Percentiles rank a stretch among this genome's conserved stretches.
These are phyloP conservation scores for Blastocystis sp. DNA, from an alignment of 352 stramenopile genomes.

Conservation along the genomic window DNA sequence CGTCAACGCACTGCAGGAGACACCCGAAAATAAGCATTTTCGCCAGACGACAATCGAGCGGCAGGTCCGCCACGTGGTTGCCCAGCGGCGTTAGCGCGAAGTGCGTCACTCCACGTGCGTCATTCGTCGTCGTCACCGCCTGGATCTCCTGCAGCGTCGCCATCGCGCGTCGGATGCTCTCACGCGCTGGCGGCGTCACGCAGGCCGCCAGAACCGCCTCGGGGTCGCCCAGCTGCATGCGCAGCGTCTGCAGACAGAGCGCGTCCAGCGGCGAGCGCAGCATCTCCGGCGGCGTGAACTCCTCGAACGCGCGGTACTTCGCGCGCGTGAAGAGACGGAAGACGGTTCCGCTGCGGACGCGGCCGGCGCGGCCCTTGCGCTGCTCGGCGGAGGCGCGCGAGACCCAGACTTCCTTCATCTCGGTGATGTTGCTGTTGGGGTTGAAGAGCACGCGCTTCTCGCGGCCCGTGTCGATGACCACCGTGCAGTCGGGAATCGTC, in stretches of 20 bases:
- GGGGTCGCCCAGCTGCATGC: constrained; percentile 70
- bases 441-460: constrained; percentile 76
- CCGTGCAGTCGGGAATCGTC: constrained; percentile 82
- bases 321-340: constrained; percentile 76
- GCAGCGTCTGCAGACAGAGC: constrained; percentile 85
- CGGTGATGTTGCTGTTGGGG: constrained; percentile 66
- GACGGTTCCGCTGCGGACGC: constrained; percentile 76
- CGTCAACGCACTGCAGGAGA: constrained; percentile 78
- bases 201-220: constrained; percentile 76
- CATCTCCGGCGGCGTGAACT: constrained; percentile 81
- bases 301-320: constrained; percentile 70
- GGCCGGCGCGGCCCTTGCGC: constrained; percentile 74
- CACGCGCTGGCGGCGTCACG: constrained; percentile 76
- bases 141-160: constrained; percentile 77
- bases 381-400: constrained; percentile 66
- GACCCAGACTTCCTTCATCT: constrained; percentile 68
- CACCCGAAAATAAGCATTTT: constrained; percentile 88
- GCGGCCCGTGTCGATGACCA: constrained; percentile 72
- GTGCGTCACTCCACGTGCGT: constrained; percentile 61
- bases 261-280: constrained; percentile 82
- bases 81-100: constrained; percentile 80
- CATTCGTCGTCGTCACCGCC: constrained; percentile 65
- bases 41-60: constrained; percentile 85
- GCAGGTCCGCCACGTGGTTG: constrained; percentile 77
- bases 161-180: constrained; percentile 77